These are phyloP conservation scores for Onygena corvina DNA, from an alignment of 2,329 filamentous ascomycete genomes.

Conservation along the genomic window DNA sequence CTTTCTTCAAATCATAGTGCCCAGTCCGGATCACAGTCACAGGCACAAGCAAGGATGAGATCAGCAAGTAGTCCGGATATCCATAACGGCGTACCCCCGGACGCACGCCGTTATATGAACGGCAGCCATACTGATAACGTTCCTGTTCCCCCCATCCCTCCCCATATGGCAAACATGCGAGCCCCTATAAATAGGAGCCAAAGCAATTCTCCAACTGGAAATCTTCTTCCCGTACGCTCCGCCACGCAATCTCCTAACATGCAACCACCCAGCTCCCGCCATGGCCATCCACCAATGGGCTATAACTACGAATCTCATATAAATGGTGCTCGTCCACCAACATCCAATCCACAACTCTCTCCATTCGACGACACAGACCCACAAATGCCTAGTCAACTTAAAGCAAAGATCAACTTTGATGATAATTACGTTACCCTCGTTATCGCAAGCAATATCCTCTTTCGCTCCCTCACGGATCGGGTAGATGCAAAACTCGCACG, in stretches of 20 bases:
- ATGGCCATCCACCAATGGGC: constrained; percentile 25
- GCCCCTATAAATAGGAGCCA: constrained; percentile 63
- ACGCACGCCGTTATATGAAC: constrained; percentile 35
- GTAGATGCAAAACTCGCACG: constrained; percentile 90
- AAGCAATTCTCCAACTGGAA: constrained; percentile 62
- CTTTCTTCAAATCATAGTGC: constrained; percentile 46
- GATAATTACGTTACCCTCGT: constrained; percentile 92
- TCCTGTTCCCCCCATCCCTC: constrained; percentile 65
- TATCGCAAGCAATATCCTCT: constrained; percentile 87
- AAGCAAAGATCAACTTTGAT: constrained; percentile 89
- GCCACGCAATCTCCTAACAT: constrained; percentile 60
- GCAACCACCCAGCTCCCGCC: constrained; percentile 42
- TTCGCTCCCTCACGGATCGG: constrained; percentile 82
- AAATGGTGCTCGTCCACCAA: constrained; percentile 16
- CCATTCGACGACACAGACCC: constrained; percentile 29
- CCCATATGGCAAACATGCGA: constrained; percentile 51
- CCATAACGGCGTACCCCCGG: constrained; percentile 51
- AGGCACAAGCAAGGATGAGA: constrained; percentile 60
- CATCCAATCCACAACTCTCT: constrained; percentile 20
- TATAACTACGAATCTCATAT: constrained; percentile 33
- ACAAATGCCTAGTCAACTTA: constrained; percentile 62
- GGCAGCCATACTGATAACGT: constrained; percentile 48
- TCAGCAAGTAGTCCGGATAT: constrained; percentile 96
- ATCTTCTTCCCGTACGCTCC: constrained; percentile 53
- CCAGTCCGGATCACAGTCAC: constrained; percentile 36